Conservation (phyloP, 768 basidiomycete species). For the Cystobasidium tubakii region DNA sequence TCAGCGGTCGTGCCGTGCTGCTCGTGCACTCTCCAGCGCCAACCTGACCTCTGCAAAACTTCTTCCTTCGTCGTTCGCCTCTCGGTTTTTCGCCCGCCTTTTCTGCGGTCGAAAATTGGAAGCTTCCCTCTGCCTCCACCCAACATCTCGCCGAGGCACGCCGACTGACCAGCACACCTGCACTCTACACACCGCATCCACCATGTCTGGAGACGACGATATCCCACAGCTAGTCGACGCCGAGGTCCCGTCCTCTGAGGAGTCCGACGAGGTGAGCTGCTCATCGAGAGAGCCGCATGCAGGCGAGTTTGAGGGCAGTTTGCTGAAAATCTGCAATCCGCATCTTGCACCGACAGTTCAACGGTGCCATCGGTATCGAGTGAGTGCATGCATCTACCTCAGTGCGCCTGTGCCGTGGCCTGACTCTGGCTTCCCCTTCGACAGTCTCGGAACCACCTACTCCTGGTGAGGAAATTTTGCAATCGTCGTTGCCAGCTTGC, state of each 20-base stretch:
- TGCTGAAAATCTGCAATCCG: background rate
- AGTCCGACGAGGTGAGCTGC: slow-evolving; percentile 30
- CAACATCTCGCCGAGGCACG: background rate
- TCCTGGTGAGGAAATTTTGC: slow-evolving; percentile 33
- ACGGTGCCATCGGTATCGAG: slow-evolving; percentile 39
- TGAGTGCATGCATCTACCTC: background rate
- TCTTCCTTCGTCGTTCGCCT: background rate
- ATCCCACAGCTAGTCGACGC: slow-evolving; percentile 36
- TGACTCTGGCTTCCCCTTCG: background rate
- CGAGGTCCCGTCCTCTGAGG: slow-evolving; percentile 27
- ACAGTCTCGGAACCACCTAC: slow-evolving; percentile 38
- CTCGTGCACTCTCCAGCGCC: background rate
- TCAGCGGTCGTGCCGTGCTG: no score
- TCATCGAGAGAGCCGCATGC: background rate
- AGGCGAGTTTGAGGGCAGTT: background rate
- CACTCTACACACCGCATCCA: background rate
- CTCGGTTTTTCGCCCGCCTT: background rate
- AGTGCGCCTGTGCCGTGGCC: background rate
- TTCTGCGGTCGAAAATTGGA: background rate
- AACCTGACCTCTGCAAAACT: background rate
- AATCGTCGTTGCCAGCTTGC: background rate
- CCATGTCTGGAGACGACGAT: slow-evolving; percentile 31
- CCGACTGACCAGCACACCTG: background rate
- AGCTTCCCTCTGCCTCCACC: background rate
- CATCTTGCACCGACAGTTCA: slow-evolving; percentile 17